These are phyloP conservation scores for Arachnomyces sp. DNA, from an alignment of 2,329 filamentous ascomycete species.

Conservation along the genomic window DNA sequence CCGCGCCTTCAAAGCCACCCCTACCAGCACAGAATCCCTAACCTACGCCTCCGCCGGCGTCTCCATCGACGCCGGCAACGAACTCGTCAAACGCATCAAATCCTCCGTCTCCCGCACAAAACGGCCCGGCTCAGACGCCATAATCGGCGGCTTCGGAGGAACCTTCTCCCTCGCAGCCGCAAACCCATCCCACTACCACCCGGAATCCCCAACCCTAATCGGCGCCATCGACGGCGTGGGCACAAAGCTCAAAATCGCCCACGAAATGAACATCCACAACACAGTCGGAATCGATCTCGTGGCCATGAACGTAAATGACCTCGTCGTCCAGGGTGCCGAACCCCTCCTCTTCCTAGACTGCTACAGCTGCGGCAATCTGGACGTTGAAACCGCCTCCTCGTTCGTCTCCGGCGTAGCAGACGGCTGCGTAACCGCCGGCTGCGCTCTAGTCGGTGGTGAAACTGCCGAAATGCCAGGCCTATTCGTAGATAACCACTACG, in stretches of 20 bases:
- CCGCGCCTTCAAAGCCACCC: constrained; percentile 44
- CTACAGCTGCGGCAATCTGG: constrained; percentile 85
- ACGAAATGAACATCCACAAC: constrained; percentile 80
- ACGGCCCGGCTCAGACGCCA: constrained; percentile 78
- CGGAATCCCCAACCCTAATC: constrained; percentile 71
- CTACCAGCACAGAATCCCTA: constrained; percentile 39
- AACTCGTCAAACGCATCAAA: constrained; percentile 88
- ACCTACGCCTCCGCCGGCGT: constrained; percentile 93
- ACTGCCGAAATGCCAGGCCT: constrained; percentile 98
- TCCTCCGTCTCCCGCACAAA: constrained; percentile 76
- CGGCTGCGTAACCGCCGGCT: constrained; percentile 76
- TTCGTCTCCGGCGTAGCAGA: constrained; percentile 87
- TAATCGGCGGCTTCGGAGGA: constrained; percentile 93
- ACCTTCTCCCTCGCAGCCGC: constrained; percentile 64
- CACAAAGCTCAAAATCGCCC: constrained; percentile 94
- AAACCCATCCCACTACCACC: constrained; percentile 63
- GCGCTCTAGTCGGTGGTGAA: constrained; percentile 91
- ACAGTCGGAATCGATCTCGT: constrained; percentile 96
- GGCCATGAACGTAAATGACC: constrained; percentile 98
- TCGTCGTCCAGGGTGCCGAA: constrained; percentile 91
- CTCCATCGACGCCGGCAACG: constrained; percentile 88
- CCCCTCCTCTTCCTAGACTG: constrained; percentile 97
- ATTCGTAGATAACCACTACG: constrained; percentile 82
- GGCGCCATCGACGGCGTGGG: constrained; percentile 93
- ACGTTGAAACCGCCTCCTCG: constrained; percentile 67